Conservation (phyloP, 169 alveolate genomes). For the Perkinsus marinus region DNA sequence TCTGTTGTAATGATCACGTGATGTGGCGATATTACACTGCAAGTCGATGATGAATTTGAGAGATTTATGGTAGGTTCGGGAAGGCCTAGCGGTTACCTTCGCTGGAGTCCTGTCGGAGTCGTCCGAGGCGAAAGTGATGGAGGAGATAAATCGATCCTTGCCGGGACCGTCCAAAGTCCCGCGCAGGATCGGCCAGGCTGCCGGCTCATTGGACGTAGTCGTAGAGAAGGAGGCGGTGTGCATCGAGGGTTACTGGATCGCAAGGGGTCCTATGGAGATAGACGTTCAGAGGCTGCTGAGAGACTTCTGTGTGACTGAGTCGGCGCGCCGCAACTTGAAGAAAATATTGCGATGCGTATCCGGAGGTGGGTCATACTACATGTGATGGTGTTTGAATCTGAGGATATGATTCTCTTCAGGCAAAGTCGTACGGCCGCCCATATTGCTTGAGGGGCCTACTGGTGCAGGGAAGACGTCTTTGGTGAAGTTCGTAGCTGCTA, state of each 20-base stretch:
- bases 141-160: not conserved
- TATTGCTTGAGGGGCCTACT: slow-evolving; percentile 98
- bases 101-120: not conserved
- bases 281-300: slow-evolving; percentile 28
- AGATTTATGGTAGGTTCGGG: not conserved
- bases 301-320: slow-evolving; percentile 34
- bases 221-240: not conserved
- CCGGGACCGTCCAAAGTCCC: not conserved
- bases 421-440: slow-evolving; percentile 77
- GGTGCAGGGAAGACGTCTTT: slow-evolving; percentile 97
- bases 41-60: too few species aligned
- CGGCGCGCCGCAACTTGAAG: slow-evolving; percentile 11
- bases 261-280: slow-evolving; percentile 24
- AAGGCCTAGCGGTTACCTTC: not conserved
- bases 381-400: not conserved
- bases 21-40: too few species aligned
- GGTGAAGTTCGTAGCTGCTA: slow-evolving; percentile 80
- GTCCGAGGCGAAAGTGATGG: not conserved
- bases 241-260: slow-evolving; percentile 20
- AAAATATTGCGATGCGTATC: not conserved
- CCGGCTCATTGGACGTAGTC: not conserved
- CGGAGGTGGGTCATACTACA: not conserved
- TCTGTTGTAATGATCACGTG: too few species aligned
- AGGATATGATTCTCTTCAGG: slow-evolving; percentile 18
- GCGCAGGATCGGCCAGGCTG: not conserved